A percentile compares a stretch with the other conserved stretches of the same genome.
phyloP scores from a whole-genome alignment of 306 rosid species.

The Echinosophora koreensis region DNA sequence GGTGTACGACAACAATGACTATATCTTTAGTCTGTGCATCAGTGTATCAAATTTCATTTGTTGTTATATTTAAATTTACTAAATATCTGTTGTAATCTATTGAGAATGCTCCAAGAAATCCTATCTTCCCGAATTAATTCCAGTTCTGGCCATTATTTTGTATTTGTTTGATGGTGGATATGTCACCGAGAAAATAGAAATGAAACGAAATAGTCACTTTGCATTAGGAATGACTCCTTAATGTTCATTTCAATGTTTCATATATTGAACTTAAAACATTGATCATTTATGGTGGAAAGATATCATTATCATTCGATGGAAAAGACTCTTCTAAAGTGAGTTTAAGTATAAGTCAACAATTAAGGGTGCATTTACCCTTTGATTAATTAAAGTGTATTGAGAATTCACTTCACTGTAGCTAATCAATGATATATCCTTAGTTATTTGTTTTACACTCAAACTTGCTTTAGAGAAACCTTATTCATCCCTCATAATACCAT shows the following conservation, averaged over 20 bases:
- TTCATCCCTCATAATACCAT: not conserved
- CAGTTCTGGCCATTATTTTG: not conserved
- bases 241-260: conserved; percentile 18
- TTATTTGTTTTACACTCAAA: too few species aligned
- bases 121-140: not conserved
- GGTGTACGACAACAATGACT: conserved; percentile 41
- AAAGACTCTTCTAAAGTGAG: too few species aligned
- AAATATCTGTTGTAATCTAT: conserved; percentile 18
- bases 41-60: not conserved
- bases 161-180: not conserved
- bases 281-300: not conserved
- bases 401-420: too few species aligned
- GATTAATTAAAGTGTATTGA: too few species aligned
- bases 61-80: not conserved
- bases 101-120: conserved; percentile 2
- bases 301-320: not conserved
- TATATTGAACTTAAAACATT: not conserved
- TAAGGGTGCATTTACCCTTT: too few species aligned
- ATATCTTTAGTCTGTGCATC: conserved; percentile 1
- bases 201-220: not conserved
- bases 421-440: too few species aligned
- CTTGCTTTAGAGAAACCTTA: too few species aligned
- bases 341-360: too few species aligned
- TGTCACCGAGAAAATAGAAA: not conserved
- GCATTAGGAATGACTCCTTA: not conserved